Base-by-base conservation (phyloP, 441 rosid species). In the Populus hybrid region DNA sequence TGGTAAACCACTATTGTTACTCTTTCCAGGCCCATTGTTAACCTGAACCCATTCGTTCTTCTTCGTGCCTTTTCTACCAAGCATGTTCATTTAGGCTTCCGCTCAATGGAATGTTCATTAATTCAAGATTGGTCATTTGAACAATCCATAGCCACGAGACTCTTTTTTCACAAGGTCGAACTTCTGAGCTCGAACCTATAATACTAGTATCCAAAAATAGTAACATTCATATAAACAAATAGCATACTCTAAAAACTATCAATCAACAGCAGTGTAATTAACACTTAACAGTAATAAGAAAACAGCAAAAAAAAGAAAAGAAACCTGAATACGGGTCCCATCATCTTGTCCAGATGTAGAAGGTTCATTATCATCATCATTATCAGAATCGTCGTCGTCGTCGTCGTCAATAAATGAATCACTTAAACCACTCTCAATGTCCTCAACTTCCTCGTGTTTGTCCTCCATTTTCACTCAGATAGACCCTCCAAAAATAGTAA, bases 351-450 rank as follows among this genome's bases (percentile, higher is more conserved):
- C 90, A 1, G 89, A 86, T 21, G 78, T 83, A 50, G 84, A 85
- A 24, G 87, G 82, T 59, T 84, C 90, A 68, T 93, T 92, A 7
- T 84, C 92, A 75, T 91, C 94, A 82, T 69, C 95, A 82, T 75
- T 79, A 77, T 64, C 81, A 26, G 84, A 90, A 75, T 93, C 50
- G 14, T 40, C 50, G 46, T 40, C 12, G 23, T 23, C 23, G 46
- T 40, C 95, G 82, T 75, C 80, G 75, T 64, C 82, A 26, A 86
- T 78, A 73, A 85, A 86, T 79, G 98, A 88, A 84, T 88, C 90
- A 40, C 86, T 83, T 70, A 92, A 89, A 73, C 75, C 79, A 77
- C 85, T 84, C 76, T 77, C 89, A 42, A 79, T 46, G 81, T 87
- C 93, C 80, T 91, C 92, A 81, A 77, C 85, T 79, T 83, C 83